Conservation (phyloP, 1,284 basidiomycete species). For the Tylopilus microsporus region DNA sequence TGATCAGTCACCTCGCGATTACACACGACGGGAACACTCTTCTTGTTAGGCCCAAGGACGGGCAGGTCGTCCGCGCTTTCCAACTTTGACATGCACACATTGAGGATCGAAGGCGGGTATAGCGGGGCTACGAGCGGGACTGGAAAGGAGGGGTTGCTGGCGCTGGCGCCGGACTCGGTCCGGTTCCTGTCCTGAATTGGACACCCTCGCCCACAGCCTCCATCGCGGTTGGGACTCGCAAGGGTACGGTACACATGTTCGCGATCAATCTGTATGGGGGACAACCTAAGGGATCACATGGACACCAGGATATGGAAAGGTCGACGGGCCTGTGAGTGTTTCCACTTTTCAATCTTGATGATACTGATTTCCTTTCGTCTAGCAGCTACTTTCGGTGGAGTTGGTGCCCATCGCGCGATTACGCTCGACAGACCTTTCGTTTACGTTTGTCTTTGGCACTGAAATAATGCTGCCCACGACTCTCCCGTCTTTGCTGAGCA, state of each 20-base stretch:
- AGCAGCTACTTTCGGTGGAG: no score
- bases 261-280: no score
- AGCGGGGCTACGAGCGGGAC: no score
- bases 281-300: constrained; percentile 52
- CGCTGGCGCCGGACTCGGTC: constrained; percentile 7
- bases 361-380: no score
- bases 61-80: no score
- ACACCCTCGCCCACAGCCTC: constrained; percentile 13
- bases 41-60: no score
- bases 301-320: constrained; percentile 53
- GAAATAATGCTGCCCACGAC: constrained; percentile 34
- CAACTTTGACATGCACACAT: constrained; percentile 25
- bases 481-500: constrained; percentile 28
- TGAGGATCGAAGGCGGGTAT: constrained; percentile 5
- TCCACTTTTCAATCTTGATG: no score
- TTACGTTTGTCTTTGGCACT: constrained; percentile 20
- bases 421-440: constrained; percentile 40
- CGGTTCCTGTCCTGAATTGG: background rate
- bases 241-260: no score
- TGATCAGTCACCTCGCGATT: no score
- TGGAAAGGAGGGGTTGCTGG: constrained; percentile 7
- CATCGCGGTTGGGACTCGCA: constrained; percentile 20
- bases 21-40: no score
- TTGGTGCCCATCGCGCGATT: no score
- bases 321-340: constrained; percentile 43